A percentile compares a stretch with the other conserved stretches of the same genome.
Conservation (phyloP, 2,329 filamentous ascomycete species). For the Alternaria viburni region DNA sequence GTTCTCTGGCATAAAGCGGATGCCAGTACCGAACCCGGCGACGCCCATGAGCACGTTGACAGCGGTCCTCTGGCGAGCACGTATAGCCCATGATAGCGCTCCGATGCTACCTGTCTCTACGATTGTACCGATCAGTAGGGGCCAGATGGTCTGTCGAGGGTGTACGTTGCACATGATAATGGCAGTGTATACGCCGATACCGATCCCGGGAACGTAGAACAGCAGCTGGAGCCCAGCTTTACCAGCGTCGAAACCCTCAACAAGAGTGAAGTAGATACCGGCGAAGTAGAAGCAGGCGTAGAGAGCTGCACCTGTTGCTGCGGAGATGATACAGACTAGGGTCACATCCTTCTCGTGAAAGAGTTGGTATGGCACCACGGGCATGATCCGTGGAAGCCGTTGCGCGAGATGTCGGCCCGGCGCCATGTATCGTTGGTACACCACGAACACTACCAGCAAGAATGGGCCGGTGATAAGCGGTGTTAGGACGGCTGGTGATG, state of each 20-base stretch:
- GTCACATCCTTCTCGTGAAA: slow-evolving; percentile 2
- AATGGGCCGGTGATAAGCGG: not conserved
- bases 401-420: not conserved
- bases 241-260: not conserved
- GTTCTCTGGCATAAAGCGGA: slow-evolving; percentile 1
- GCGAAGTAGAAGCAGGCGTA: slow-evolving; percentile 4
- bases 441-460: not conserved
- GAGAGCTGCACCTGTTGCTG: slow-evolving; percentile 1
- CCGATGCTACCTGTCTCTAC: not conserved
- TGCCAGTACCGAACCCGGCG: not conserved
- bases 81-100: not conserved
- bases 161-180: slow-evolving; percentile 1
- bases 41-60: slow-evolving; percentile 3
- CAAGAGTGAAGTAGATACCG: slow-evolving; percentile 1
- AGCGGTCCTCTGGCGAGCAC: not conserved
- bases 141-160: not conserved
- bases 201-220: slow-evolving; percentile 2
- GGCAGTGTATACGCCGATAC: not conserved
- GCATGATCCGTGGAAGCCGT: not conserved
- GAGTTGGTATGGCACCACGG: slow-evolving; percentile 2
- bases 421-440: not conserved
- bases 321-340: slow-evolving; percentile 1
- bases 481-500: not conserved
- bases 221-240: slow-evolving; percentile 3
- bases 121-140: not conserved